Evolutionary conservation across 441 rosid genomes (phyloP).

Genomic region (Pelargonium fulgidum): DNA sequence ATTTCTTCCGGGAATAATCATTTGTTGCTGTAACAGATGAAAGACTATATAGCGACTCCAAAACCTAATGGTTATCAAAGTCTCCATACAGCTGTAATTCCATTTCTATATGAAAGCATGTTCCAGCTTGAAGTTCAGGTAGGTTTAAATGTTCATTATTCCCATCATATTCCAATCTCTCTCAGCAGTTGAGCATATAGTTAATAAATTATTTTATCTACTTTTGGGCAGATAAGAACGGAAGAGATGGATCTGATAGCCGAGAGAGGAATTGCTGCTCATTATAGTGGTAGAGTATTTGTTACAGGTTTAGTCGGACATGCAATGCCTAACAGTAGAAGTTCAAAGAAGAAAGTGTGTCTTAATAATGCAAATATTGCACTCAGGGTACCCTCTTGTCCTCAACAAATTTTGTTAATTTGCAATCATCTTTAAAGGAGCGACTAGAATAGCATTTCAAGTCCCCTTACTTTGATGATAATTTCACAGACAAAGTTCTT

Average conservation of each 20-base stretch:
- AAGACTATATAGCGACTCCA: constrained; percentile 98
- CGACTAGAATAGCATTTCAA: constrained; percentile 14
- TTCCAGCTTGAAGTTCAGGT: constrained; percentile 93
- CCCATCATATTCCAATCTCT: not conserved
- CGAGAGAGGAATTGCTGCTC: constrained; percentile 95
- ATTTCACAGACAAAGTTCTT: constrained; percentile 35
- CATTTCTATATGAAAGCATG: constrained; percentile 96
- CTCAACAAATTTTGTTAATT: constrained; percentile 20
- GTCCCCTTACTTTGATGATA: constrained; percentile 27
- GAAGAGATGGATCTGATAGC: constrained; percentile 97
- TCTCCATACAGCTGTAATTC: constrained; percentile 90
- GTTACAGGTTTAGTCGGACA: constrained; percentile 73
- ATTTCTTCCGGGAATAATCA: not conserved
- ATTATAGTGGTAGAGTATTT: constrained; percentile 82
- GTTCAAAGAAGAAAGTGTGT: constrained; percentile 63
- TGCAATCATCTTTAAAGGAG: not conserved
- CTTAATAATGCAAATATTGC: constrained; percentile 92
- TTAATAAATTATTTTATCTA: not conserved
- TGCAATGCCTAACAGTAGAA: constrained; percentile 54
- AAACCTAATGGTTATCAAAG: constrained; percentile 98
- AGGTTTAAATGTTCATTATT: not conserved
- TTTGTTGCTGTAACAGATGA: constrained; percentile 45
- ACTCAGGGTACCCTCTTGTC: constrained; percentile 59
- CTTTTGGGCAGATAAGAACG: constrained; percentile 68
- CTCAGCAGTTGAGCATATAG: not conserved